phyloP scores from a whole-genome alignment of 1,284 basidiomycete genomes.

The Naganishia sp. region DNA sequence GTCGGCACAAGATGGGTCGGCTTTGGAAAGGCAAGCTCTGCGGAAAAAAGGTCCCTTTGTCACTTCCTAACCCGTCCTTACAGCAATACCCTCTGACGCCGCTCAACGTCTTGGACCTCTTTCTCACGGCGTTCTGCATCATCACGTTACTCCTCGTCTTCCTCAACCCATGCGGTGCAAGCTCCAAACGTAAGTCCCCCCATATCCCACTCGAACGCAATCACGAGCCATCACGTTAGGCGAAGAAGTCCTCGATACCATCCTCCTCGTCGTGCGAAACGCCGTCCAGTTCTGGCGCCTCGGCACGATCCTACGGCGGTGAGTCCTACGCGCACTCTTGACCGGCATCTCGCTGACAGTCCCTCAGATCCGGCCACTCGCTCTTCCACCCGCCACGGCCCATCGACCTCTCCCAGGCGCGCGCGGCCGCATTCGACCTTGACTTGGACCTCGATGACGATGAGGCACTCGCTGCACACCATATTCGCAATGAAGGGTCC shows the following conservation, averaged over 20 bases:
- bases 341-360: not conserved
- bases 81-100: conserved; percentile 95
- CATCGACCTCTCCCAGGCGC: conserved; percentile 71
- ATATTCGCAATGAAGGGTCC: conserved; percentile 33
- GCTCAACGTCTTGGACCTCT: conserved; percentile 83
- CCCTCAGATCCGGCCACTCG: conserved; percentile 80
- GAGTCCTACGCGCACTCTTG: conserved; percentile 45
- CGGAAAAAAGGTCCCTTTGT: not conserved
- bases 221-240: conserved; percentile 57
- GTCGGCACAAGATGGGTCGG: conserved; percentile 84
- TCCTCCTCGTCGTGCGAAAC: conserved; percentile 84
- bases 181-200: conserved; percentile 53
- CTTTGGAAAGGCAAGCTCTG: conserved; percentile 72
- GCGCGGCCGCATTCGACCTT: conserved; percentile 56
- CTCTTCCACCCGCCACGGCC: conserved; percentile 88
- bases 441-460: conserved; percentile 69
- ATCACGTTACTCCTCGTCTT: conserved; percentile 82
- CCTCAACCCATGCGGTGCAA: conserved; percentile 57
- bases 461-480: conserved; percentile 48
- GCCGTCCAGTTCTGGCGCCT: conserved; percentile 85
- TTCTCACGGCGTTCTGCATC: conserved; percentile 80
- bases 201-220: not conserved
- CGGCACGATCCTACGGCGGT: conserved; percentile 87
- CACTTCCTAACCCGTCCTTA: not conserved
- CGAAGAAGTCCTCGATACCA: conserved; percentile 86